phyloP scores from a whole-genome alignment of 176 grass and related monocot species.

The Zoysia pacifica region DNA sequence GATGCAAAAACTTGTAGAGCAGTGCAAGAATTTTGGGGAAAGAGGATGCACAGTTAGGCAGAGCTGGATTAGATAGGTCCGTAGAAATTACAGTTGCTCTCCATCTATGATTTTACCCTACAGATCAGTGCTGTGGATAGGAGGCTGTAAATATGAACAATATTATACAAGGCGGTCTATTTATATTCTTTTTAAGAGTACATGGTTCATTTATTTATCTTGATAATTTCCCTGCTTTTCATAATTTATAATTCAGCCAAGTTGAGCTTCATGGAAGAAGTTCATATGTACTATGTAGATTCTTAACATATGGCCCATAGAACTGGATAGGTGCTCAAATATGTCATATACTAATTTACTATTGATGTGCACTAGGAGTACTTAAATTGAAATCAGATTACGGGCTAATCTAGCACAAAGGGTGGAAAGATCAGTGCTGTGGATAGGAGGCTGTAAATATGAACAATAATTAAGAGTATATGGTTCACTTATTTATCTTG shows the following conservation, averaged over 20 bases:
- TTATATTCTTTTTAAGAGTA: constrained; percentile 4
- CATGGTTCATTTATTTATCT: neutral
- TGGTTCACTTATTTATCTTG: neutral
- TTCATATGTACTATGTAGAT: neutral
- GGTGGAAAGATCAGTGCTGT: constrained; percentile 19
- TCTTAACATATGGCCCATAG: neutral
- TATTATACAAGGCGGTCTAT: neutral
- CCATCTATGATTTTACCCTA: constrained; percentile 22
- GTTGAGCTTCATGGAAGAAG: neutral
- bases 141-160: constrained; percentile 39
- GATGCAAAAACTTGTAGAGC: neutral
- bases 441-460: constrained; percentile 45
- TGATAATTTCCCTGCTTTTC: neutral
- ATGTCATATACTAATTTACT: too few relatives aligned
- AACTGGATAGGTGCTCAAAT: too few relatives aligned
- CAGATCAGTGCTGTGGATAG: constrained; percentile 25
- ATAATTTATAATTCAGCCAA: neutral
- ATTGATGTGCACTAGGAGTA: too few relatives aligned
- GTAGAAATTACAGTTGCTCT: neutral
- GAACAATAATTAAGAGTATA: neutral
- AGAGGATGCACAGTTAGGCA: neutral
- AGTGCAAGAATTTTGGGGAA: constrained; percentile 24
- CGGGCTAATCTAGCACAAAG: neutral
- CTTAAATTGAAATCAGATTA: too few relatives aligned
- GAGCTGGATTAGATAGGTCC: neutral